Percentiles rank a stretch among this genome's conserved stretches.
These are phyloP conservation scores for Senecio squalidus DNA, from an alignment of 140 eudicot genomes.

Conservation along the genomic window DNA sequence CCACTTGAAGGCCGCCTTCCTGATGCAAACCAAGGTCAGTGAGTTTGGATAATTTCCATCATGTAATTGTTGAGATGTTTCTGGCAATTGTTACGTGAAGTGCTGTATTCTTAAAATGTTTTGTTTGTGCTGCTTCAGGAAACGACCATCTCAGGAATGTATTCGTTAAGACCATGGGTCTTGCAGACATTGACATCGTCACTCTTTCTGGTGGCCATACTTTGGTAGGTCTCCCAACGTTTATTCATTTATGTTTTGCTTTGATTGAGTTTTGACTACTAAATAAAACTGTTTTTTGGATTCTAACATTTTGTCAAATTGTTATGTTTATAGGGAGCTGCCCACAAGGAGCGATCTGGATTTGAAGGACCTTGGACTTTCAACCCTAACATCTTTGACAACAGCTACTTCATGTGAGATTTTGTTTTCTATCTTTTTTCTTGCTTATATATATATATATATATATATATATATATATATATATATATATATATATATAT, in stretches of 20 bases:
- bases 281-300: not conserved
- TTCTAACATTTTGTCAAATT: not conserved
- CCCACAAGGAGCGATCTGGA: constrained; percentile 85
- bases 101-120: not conserved
- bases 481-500: no score
- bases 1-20: constrained; percentile 93
- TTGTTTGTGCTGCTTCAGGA: constrained; percentile 34
- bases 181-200: constrained; percentile 71
- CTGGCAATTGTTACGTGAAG: not conserved
- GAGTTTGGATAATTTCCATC: not conserved
- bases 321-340: constrained; percentile 49
- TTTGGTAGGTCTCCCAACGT: constrained; percentile 32
- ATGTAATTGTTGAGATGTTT: not conserved
- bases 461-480: no score
- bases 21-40: constrained; percentile 62
- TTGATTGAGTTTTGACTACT: not conserved
- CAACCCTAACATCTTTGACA: constrained; percentile 75
- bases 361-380: constrained; percentile 85
- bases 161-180: constrained; percentile 69
- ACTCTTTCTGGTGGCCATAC: constrained; percentile 89
- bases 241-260: not conserved
- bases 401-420: constrained; percentile 75
- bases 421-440: not conserved
- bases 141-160: constrained; percentile 63
- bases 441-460: not conserved